Evolutionary conservation across 106 monocot genomes (phyloP).

Genomic region (Gastrodia elata): DNA sequence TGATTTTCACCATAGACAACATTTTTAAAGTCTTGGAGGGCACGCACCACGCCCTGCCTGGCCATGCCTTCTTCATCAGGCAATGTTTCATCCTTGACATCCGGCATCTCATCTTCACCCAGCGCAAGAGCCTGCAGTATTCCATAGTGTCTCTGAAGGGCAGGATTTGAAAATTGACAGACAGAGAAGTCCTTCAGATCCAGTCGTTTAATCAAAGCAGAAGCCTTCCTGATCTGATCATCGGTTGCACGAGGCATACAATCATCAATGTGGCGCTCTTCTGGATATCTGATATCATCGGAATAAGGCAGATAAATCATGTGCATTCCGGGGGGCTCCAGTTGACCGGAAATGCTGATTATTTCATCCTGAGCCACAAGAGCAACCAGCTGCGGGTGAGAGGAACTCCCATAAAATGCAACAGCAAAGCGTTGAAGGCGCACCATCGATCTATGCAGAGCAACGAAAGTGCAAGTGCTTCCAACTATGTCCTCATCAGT

Average conservation of each 20-base stretch:
- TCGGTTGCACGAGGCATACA: slow-evolving; percentile 39
- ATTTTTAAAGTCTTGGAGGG: slow-evolving; percentile 66
- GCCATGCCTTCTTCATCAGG: slow-evolving; percentile 94
- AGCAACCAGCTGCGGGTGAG: slow-evolving; percentile 70
- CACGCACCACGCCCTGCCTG: slow-evolving; percentile 55
- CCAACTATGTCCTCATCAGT: slow-evolving; percentile 77
- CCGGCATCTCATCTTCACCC: slow-evolving; percentile 91
- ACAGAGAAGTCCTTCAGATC: slow-evolving; percentile 87
- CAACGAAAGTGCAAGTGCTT: slow-evolving; percentile 78
- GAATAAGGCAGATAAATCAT: slow-evolving; percentile 96
- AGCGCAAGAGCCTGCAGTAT: slow-evolving; percentile 81
- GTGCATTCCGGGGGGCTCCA: slow-evolving; percentile 95
- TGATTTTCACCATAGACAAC: slow-evolving; percentile 83
- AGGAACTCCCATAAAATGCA: slow-evolving; percentile 65
- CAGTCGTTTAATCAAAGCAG: slow-evolving; percentile 48
- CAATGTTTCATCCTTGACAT: slow-evolving; percentile 85
- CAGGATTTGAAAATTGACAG: slow-evolving; percentile 89
- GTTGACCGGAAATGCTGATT: slow-evolving; percentile 56
- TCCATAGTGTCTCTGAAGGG: slow-evolving; percentile 85
- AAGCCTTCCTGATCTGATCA: slow-evolving; percentile 83
- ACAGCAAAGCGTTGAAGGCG: slow-evolving; percentile 69
- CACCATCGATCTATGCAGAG: slow-evolving; percentile 79
- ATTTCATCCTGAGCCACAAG: slow-evolving; percentile 85
- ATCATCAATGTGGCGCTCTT: slow-evolving; percentile 17
- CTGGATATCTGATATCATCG: slow-evolving; percentile 79